These are phyloP conservation scores for Coemansia sp. DNA, from an alignment of 192 early-diverging fungal species.

Conservation along the genomic window DNA sequence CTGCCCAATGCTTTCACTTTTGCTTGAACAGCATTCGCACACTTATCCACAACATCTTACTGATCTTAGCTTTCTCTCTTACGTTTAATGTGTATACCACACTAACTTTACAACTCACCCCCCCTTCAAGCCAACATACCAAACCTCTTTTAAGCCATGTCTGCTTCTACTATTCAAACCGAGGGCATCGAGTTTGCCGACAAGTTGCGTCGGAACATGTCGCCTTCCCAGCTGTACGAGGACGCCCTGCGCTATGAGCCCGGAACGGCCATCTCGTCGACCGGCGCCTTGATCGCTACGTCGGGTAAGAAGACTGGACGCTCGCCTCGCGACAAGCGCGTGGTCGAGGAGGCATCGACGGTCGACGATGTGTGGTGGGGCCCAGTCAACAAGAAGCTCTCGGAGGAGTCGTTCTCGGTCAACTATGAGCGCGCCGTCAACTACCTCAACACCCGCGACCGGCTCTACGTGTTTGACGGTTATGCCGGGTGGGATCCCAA, in stretches of 20 bases:
- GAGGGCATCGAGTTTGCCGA: slow-evolving; percentile 49
- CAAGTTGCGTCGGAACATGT: slow-evolving; percentile 82
- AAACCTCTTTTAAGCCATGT: slow-evolving; percentile 21
- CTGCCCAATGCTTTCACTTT: slow-evolving; percentile 15
- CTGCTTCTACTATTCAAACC: slow-evolving; percentile 32
- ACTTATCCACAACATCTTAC: neutral
- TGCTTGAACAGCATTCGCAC: neutral
- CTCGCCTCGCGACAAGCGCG: slow-evolving; percentile 95
- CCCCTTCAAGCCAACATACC: neutral
- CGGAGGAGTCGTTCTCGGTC: slow-evolving; percentile 78
- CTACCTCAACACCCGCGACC: slow-evolving; percentile 93
- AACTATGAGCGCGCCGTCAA: slow-evolving; percentile 96
- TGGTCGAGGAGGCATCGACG: slow-evolving; percentile 90
- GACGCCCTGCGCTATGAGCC: slow-evolving; percentile 84
- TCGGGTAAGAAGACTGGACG: slow-evolving; percentile 94
- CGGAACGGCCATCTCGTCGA: slow-evolving; percentile 86
- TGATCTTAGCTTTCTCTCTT: slow-evolving; percentile 1
- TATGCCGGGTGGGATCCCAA: slow-evolving; percentile 98
- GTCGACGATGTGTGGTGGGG: slow-evolving; percentile 97
- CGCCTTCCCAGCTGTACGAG: slow-evolving; percentile 90
- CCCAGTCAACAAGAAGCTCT: slow-evolving; percentile 93
- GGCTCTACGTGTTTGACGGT: slow-evolving; percentile 95
- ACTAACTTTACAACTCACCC: neutral
- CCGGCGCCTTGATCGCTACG: slow-evolving; percentile 88
- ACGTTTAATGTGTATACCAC: slow-evolving; percentile 11